Percentiles rank a stretch among this genome's conserved stretches.
Evolutionary conservation across 768 basidiomycete genomes (phyloP).

Genomic region (Suillus subaureus): DNA sequence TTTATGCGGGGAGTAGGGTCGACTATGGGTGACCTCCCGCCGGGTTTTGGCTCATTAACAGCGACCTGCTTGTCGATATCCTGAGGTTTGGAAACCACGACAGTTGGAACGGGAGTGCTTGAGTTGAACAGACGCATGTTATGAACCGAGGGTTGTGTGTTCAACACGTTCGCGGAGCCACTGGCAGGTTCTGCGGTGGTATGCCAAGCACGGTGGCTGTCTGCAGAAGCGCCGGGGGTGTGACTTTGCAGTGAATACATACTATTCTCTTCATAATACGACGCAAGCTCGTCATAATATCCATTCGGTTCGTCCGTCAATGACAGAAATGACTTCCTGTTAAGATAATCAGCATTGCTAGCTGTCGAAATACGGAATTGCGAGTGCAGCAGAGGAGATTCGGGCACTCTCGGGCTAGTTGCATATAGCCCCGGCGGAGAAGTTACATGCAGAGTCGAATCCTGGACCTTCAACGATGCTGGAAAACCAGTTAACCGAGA

Average conservation of each 20-base stretch:
- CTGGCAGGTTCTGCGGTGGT: background rate
- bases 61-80: slow-evolving; percentile 17
- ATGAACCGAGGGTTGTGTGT: background rate
- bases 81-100: slow-evolving; percentile 54
- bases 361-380: slow-evolving; percentile 46
- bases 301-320: slow-evolving; percentile 34
- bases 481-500: slow-evolving; percentile 15
- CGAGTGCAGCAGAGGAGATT: slow-evolving; percentile 52
- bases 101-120: slow-evolving; percentile 42
- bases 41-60: slow-evolving; percentile 20
- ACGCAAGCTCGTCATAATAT: slow-evolving; percentile 41
- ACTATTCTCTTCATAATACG: slow-evolving; percentile 36
- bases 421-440: slow-evolving; percentile 16
- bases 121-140: background rate
- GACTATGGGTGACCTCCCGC: slow-evolving; percentile 44
- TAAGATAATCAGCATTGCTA: slow-evolving; percentile 23
- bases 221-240: background rate
- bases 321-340: slow-evolving; percentile 30
- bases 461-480: background rate
- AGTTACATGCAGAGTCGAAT: background rate
- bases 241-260: background rate
- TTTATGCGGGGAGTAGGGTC: slow-evolving; percentile 49
- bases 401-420: slow-evolving; percentile 27
- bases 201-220: slow-evolving; percentile 1
- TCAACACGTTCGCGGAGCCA: background rate